phyloP scores from a whole-genome alignment of 2,329 filamentous ascomycete species.

The Fusarium tuaranense region DNA sequence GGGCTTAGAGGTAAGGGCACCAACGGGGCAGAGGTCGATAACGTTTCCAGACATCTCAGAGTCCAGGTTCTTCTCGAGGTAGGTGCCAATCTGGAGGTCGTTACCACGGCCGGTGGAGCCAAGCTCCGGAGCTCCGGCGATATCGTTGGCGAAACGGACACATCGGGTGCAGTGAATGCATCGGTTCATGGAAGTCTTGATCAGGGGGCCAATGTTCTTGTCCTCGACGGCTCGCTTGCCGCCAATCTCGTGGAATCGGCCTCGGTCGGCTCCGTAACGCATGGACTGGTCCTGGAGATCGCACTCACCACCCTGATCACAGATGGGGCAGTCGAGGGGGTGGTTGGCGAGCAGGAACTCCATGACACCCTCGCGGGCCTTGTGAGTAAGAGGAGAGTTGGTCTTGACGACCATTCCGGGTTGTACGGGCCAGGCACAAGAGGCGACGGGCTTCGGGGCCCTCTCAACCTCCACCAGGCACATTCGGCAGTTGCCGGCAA shows the following conservation, averaged over 20 bases:
- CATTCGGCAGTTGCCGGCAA: constrained; percentile 99
- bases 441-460: constrained; percentile 96
- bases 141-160: constrained; percentile 96
- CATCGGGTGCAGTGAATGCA: constrained; percentile 99
- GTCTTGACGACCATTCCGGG: constrained; percentile 99
- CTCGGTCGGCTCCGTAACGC: constrained; percentile 96
- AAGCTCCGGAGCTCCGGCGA: constrained; percentile 94
- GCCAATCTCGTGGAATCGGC: constrained; percentile 93
- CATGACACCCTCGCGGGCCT: constrained; percentile 98
- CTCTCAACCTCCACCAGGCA: constrained; percentile 98
- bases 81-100: constrained; percentile 97
- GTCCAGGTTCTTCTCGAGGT: constrained; percentile 93
- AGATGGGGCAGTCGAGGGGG: constrained; percentile 95
- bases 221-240: constrained; percentile 99
- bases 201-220: constrained; percentile 97
- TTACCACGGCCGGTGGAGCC: constrained; percentile 96
- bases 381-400: constrained; percentile 94
- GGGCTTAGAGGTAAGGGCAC: constrained; percentile 95
- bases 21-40: constrained; percentile 97
- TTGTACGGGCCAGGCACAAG: constrained; percentile 98
- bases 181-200: constrained; percentile 99
- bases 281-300: constrained; percentile 99
- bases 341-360: constrained; percentile 98
- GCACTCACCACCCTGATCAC: constrained; percentile 98
- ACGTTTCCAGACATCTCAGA: constrained; percentile 97